These are phyloP conservation scores for Cochlearia excelsa DNA, from an alignment of 345 rosid species.

Conservation along the genomic window DNA sequence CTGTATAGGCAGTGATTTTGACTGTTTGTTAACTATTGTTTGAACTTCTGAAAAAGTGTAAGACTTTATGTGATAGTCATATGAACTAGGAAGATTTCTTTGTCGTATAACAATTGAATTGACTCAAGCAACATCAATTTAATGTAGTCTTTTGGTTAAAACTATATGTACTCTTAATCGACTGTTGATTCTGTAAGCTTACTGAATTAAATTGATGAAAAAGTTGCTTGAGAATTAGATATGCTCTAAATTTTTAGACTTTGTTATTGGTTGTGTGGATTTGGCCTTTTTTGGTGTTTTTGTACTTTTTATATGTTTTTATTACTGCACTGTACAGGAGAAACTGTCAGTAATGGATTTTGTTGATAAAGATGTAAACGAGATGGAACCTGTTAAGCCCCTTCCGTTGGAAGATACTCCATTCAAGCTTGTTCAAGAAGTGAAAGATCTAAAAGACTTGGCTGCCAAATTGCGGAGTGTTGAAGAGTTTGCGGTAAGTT, in stretches of 20 bases:
- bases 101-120: no score
- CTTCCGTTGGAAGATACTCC: slow-evolving; percentile 57
- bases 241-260: neutral
- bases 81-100: no score
- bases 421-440: slow-evolving; percentile 78
- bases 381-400: slow-evolving; percentile 53
- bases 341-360: slow-evolving; percentile 67
- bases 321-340: slow-evolving; percentile 48
- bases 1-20: neutral
- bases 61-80: no score
- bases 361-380: slow-evolving; percentile 46
- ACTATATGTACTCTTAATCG: neutral
- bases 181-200: slow-evolving; percentile 6
- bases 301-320: neutral
- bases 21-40: no score
- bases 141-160: slow-evolving; percentile 8
- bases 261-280: slow-evolving; percentile 8
- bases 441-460: slow-evolving; percentile 79
- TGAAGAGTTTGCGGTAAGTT: slow-evolving; percentile 81
- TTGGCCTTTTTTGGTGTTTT: slow-evolving; percentile 4
- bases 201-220: slow-evolving; percentile 18
- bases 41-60: no score
- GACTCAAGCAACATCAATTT: neutral
- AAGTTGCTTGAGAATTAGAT: neutral
- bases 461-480: slow-evolving; percentile 64